Evolutionary conservation across 225 moss, liverwort and hornwort species (phyloP), one percentile per base, ranked within the genome.

Genomic region (Bryum argenteum): DNA sequence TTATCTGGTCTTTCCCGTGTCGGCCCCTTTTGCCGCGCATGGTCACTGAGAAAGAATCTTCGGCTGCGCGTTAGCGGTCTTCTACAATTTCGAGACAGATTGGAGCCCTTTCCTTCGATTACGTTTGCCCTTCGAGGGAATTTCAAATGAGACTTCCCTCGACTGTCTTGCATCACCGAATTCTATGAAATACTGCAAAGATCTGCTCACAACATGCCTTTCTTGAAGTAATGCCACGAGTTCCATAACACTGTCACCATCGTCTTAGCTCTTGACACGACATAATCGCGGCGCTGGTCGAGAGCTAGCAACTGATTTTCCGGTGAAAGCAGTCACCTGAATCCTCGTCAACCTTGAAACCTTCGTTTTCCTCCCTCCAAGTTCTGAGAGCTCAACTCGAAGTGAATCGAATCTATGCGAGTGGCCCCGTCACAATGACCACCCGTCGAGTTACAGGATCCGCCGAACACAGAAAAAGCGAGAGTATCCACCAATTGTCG

Each of bases 21-120:
- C 75, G 67, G 75, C 80, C 71, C 56, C 67, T 80, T 61, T 69
- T 80, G 66, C 80, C 76, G 67, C 71, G 76, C 80, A 76, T 80
- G 75, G 80, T 80, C 80, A 67, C 80, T 62, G 5, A 62, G 71
- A 55, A 61, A 71, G 42, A 65, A 76, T 50, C 80, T 71, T 48
- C 75, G 80, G 24, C 63, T 68, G 63, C 69, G 73, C 24, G 79
- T 57, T 1, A 68, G 39, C 47, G 67, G 26, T 42, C 69, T 68
- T 63, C 67, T 79, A 11, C 57, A 40, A 56, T 79, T 73, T 57
- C 73, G 62, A 19, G 73, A 50, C 39, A 69, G 57, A 63, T 78
- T 78, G 33, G 61, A 72, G 38, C 67, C 62, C 78, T 73, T 78
- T 43, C 73, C 78, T 62, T 67, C 73, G 61, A 66, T 60, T 62